A percentile compares a stretch with the other conserved stretches of the same genome.
phyloP scores from a whole-genome alignment of 2,329 filamentous ascomycete genomes.

The Colletotrichum sp. region DNA sequence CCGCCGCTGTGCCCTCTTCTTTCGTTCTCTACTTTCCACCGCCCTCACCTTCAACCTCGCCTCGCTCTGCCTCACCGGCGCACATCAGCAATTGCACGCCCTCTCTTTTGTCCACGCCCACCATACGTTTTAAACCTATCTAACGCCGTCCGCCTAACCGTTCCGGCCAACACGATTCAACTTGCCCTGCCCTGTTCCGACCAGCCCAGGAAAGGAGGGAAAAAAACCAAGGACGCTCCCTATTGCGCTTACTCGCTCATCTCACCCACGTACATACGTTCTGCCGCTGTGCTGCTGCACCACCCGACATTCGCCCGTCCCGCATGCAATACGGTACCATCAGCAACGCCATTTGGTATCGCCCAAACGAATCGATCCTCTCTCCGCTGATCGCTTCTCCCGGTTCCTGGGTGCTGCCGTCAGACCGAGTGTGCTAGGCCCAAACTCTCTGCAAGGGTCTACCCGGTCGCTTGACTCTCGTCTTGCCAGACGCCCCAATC shows the following conservation, averaged over 20 bases:
- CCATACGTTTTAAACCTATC: not conserved
- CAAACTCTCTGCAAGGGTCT: slow-evolving; percentile 1
- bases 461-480: not conserved
- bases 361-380: not conserved
- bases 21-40: not conserved
- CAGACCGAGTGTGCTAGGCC: not conserved
- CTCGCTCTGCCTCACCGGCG: not conserved
- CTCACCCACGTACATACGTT: not conserved
- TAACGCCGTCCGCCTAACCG: not conserved
- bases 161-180: not conserved
- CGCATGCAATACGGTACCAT: slow-evolving; percentile 1
- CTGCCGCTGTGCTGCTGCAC: not conserved
- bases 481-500: not conserved
- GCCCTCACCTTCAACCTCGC: not conserved
- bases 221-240: not conserved
- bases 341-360: not conserved
- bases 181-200: not conserved
- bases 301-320: not conserved
- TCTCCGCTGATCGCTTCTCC: not conserved
- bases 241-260: not conserved
- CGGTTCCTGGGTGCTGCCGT: slow-evolving; percentile 4
- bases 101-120: not conserved
- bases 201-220: not conserved
- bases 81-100: not conserved
- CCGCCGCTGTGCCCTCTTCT: not conserved